phyloP scores from a whole-genome alignment of 2,329 filamentous ascomycete species.

The Neurospora sp. region DNA sequence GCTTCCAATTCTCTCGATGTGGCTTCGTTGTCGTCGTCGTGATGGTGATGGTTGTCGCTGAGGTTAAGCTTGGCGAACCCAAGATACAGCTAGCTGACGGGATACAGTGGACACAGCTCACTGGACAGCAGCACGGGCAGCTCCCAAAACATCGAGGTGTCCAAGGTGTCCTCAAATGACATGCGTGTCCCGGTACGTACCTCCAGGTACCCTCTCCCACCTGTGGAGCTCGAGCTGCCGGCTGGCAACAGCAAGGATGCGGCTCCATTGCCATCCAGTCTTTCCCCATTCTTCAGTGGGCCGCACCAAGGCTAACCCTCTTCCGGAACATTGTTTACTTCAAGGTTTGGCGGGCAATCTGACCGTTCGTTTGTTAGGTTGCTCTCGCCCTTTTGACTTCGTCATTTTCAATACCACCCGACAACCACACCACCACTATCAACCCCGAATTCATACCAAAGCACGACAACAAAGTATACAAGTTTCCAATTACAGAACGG shows the following conservation, averaged over 20 bases:
- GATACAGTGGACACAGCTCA: neutral
- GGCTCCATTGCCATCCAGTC: neutral
- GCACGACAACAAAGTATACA: neutral
- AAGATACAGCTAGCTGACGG: neutral
- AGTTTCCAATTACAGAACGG: neutral
- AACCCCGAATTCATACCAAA: neutral
- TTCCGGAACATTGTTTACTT: constrained; percentile 24
- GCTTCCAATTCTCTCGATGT: neutral
- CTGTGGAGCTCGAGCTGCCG: neutral
- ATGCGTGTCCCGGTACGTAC: neutral
- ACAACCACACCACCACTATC: constrained; percentile 2
- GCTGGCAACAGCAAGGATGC: neutral
- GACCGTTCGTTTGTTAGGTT: neutral
- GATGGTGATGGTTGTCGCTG: neutral
- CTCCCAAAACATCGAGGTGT: neutral
- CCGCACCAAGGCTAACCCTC: constrained; percentile 9
- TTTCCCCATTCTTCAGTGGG: neutral
- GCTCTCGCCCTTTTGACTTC: constrained; percentile 3
- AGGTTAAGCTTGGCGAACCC: constrained; percentile 7
- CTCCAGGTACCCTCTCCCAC: neutral
- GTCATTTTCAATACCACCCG: constrained; percentile 1
- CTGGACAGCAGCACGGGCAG: neutral
- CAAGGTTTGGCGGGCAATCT: constrained; percentile 1
- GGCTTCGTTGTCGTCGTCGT: constrained; percentile 3
- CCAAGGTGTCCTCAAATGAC: constrained; percentile 14